phyloP scores from a whole-genome alignment of 129 eudicot genomes.

The Chrysanthemum lavandulifolium region DNA sequence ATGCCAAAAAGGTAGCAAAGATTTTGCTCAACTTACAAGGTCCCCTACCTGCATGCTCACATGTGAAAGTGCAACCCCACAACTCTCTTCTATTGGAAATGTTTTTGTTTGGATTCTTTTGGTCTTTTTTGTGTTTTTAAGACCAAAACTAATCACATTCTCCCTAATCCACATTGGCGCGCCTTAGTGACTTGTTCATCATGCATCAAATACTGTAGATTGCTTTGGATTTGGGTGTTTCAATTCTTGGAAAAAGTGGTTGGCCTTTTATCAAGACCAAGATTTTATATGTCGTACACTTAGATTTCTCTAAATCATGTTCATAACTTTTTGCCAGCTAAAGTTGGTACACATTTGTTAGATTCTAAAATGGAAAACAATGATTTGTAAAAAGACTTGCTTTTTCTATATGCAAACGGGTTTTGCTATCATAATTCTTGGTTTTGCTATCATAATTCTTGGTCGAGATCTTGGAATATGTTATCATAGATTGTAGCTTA shows the following conservation, averaged over 20 bases:
- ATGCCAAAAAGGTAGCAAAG: slow-evolving; percentile 38
- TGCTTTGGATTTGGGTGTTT: slow-evolving; percentile 4
- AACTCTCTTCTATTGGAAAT: slow-evolving; percentile 13
- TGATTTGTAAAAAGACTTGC: background rate
- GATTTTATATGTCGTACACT: slow-evolving; percentile 18
- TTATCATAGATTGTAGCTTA: slow-evolving; percentile 16
- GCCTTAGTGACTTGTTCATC: slow-evolving; percentile 12
- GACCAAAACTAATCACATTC: too few species aligned
- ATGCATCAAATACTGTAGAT: slow-evolving; percentile 12
- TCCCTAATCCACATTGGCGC: too few species aligned
- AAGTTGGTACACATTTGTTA: slow-evolving; percentile 17
- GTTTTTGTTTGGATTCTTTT: slow-evolving; percentile 31
- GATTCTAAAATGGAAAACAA: background rate
- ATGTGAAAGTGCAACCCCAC: slow-evolving; percentile 48
- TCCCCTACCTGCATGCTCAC: slow-evolving; percentile 47
- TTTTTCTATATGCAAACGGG: background rate
- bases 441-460: background rate
- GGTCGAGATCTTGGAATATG: background rate
- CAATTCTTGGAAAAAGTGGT: slow-evolving; percentile 10
- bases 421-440: background rate
- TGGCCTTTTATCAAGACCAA: slow-evolving; percentile 24
- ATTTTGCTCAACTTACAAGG: slow-evolving; percentile 36
- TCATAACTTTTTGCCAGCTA: slow-evolving; percentile 18
- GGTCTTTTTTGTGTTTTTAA: slow-evolving; percentile 10
- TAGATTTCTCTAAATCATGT: slow-evolving; percentile 3